Evolutionary conservation across 257 asterid genomes (phyloP).

Genomic region (Solanum gandarillasii): DNA sequence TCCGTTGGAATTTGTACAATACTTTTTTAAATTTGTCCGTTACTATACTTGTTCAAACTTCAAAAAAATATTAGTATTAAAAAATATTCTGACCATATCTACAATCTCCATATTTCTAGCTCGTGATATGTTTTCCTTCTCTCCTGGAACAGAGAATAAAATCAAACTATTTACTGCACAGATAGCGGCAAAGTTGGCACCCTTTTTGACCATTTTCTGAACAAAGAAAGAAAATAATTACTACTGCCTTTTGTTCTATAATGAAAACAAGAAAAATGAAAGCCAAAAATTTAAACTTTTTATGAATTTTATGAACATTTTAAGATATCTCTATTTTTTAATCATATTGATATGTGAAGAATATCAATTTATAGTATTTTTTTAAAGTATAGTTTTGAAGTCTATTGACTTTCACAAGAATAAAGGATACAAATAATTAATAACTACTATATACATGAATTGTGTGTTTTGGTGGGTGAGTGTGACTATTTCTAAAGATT

Average conservation of each 20-base stretch:
- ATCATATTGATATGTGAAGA: too few species aligned
- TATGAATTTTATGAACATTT: too few species aligned
- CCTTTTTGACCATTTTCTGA: background rate
- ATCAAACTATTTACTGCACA: background rate
- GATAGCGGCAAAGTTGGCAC: background rate
- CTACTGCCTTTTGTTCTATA: background rate
- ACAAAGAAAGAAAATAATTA: background rate
- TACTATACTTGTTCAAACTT: background rate
- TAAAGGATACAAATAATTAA: background rate
- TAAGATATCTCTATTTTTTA: too few species aligned
- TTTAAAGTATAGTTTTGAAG: background rate
- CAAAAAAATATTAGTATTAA: background rate
- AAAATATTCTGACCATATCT: background rate
- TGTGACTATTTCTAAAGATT: background rate
- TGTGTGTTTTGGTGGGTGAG: background rate
- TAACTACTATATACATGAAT: background rate
- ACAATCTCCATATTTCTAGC: background rate
- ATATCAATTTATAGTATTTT: too few species aligned
- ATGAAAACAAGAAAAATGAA: background rate
- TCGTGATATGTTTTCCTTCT: background rate
- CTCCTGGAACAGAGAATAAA: background rate
- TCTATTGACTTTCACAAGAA: background rate
- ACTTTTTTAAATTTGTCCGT: background rate
- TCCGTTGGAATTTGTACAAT: conserved; percentile 4
- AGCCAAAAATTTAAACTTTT: too few species aligned